A percentile compares a stretch with the other conserved stretches of the same genome.
These are phyloP conservation scores for Apiospora rasikravindrae DNA, from an alignment of 2,329 filamentous ascomycete species.

Conservation along the genomic window DNA sequence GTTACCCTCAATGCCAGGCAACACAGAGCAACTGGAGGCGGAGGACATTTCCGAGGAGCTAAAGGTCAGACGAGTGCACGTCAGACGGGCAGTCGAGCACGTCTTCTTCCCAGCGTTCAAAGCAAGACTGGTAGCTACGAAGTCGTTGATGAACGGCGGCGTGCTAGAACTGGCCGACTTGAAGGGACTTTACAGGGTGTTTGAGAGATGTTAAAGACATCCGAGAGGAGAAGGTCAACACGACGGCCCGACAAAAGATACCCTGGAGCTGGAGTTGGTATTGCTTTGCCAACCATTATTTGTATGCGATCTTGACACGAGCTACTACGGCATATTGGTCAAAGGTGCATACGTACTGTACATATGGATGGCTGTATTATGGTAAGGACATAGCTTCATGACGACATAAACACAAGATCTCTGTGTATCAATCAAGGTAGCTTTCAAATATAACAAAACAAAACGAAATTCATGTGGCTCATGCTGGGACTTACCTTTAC, in stretches of 20 bases:
- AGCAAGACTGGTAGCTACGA: conserved; percentile 81
- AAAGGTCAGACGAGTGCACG: conserved; percentile 67
- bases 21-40: conserved; percentile 39
- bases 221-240: background rate
- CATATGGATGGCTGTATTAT: background rate
- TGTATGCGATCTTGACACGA: conserved; percentile 6
- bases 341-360: background rate
- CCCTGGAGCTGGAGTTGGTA: conserved; percentile 15
- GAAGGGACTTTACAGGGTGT: conserved; percentile 91
- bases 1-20: conserved; percentile 58
- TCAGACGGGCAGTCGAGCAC: conserved; percentile 81
- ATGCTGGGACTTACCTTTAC: conserved; percentile 6
- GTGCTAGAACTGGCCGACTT: conserved; percentile 89
- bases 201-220: conserved; percentile 81
- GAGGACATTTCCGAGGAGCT: conserved; percentile 54
- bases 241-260: background rate
- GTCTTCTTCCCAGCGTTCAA: conserved; percentile 90
- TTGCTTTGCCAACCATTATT: background rate
- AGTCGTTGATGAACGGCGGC: conserved; percentile 71
- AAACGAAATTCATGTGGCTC: background rate
- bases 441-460: background rate
- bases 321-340: background rate
- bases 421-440: conserved; percentile 9
- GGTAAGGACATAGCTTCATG: background rate
- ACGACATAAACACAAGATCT: background rate